A percentile compares a stretch with the other conserved stretches of the same genome.
These are phyloP conservation scores for Mortierella claussenii DNA, from an alignment of 192 early-diverging fungal species.

Conservation along the genomic window DNA sequence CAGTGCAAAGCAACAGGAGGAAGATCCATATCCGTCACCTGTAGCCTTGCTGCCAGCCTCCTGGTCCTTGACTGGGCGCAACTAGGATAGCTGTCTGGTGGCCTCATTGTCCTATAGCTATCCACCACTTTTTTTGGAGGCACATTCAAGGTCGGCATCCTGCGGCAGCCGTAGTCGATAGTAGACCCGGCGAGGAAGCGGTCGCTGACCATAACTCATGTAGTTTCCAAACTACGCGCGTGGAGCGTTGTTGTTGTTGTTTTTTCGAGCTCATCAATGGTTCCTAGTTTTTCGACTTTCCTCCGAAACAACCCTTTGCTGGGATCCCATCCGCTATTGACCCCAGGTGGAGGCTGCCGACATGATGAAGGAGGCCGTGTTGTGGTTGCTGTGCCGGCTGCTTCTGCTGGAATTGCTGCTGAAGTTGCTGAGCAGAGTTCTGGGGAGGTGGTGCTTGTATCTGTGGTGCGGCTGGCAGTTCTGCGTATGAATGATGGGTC, in stretches of 20 bases:
- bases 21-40: conserved; percentile 33
- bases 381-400: conserved; percentile 4
- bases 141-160: no score
- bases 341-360: neutral
- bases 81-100: conserved; percentile 28
- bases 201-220: no score
- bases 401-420: conserved; percentile 38
- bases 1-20: conserved; percentile 28
- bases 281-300: conserved; percentile 30
- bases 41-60: conserved; percentile 19
- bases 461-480: neutral
- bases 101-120: conserved; percentile 43
- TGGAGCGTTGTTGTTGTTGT: neutral
- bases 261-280: neutral
- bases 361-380: neutral
- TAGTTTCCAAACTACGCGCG: no score
- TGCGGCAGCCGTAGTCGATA: no score
- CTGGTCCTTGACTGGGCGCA: conserved; percentile 31
- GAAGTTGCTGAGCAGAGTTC: conserved; percentile 36
- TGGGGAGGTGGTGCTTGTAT: neutral
- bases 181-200: no score
- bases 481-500: neutral
- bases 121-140: no score
- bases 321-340: conserved; percentile 25
- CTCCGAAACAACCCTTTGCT: conserved; percentile 40